These are phyloP conservation scores for Pichia thaimueangensis DNA, from an alignment of 805 yeast genomes.

Conservation along the genomic window DNA sequence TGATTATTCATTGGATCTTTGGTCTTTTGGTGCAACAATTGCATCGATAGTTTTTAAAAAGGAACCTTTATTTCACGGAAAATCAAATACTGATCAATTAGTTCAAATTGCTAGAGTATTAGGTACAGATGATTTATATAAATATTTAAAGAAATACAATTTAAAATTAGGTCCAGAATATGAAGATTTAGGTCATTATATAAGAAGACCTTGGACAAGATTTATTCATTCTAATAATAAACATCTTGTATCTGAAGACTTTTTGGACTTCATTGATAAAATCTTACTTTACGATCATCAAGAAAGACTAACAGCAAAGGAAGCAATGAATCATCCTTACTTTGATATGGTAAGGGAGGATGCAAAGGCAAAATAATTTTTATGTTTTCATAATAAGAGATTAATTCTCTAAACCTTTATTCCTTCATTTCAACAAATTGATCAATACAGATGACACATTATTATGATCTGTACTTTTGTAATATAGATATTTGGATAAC, in stretches of 20 bases:
- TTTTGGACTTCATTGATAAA: conserved; percentile 74
- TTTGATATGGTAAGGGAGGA: conserved; percentile 27
- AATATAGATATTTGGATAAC: no score
- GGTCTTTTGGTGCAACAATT: conserved; percentile 92
- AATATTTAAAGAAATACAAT: conserved; percentile 65
- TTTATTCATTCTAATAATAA: conserved; percentile 68
- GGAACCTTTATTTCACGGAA: conserved; percentile 91
- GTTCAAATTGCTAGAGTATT: conserved; percentile 83
- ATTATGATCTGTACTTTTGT: no score
- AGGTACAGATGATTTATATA: conserved; percentile 75
- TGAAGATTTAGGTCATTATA: conserved; percentile 67
- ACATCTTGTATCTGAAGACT: conserved; percentile 61
- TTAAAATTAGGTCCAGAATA: conserved; percentile 68
- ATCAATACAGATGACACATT: no score
- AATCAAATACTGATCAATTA: conserved; percentile 83
- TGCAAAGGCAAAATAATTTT: conserved; percentile 3
- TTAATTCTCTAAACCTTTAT: no score
- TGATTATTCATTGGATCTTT: conserved; percentile 85
- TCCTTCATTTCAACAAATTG: no score
- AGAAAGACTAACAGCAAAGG: conserved; percentile 80
- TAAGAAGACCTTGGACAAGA: conserved; percentile 80
- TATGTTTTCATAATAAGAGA: no score
- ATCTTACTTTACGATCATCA: conserved; percentile 82
- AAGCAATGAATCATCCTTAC: conserved; percentile 70
- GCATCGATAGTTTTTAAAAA: conserved; percentile 86